phyloP scores from a whole-genome alignment of 129 eudicot species.

The Ambrosia artemisiifolia region DNA sequence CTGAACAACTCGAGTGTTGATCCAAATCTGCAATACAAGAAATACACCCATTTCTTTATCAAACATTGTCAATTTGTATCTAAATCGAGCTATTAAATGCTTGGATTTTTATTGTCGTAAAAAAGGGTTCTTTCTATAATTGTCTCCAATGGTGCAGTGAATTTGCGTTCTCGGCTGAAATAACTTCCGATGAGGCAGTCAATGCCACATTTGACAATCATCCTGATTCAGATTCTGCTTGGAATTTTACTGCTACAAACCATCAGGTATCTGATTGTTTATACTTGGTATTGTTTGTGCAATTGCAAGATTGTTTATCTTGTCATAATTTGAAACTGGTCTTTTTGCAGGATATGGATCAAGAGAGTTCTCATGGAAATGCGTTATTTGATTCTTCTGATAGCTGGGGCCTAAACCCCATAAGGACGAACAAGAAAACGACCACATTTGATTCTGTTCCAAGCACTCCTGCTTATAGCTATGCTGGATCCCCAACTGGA shows the following conservation, averaged over 20 bases:
- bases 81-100: neutral
- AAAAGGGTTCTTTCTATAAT: constrained; percentile 26
- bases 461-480: constrained; percentile 64
- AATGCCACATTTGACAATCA: constrained; percentile 62
- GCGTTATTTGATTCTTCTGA: constrained; percentile 52
- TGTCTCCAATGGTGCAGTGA: constrained; percentile 42
- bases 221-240: constrained; percentile 54
- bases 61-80: neutral
- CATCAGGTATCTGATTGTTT: constrained; percentile 35
- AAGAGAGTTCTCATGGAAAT: constrained; percentile 41
- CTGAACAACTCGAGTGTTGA: too few species aligned
- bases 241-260: constrained; percentile 45
- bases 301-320: neutral
- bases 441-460: constrained; percentile 63
- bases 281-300: constrained; percentile 1
- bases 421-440: constrained; percentile 47
- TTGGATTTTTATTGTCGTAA: neutral
- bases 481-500: constrained; percentile 43
- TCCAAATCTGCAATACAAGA: too few species aligned
- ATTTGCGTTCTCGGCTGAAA: constrained; percentile 23
- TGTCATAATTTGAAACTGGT: neutral
- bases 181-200: constrained; percentile 49
- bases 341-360: constrained; percentile 47
- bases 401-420: constrained; percentile 62
- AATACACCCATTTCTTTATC: too few species aligned